Percentiles rank a stretch among this genome's conserved stretches.
Evolutionary conservation across 129 eudicot species (phyloP).

Genomic region (Kitagawia praeruptora): DNA sequence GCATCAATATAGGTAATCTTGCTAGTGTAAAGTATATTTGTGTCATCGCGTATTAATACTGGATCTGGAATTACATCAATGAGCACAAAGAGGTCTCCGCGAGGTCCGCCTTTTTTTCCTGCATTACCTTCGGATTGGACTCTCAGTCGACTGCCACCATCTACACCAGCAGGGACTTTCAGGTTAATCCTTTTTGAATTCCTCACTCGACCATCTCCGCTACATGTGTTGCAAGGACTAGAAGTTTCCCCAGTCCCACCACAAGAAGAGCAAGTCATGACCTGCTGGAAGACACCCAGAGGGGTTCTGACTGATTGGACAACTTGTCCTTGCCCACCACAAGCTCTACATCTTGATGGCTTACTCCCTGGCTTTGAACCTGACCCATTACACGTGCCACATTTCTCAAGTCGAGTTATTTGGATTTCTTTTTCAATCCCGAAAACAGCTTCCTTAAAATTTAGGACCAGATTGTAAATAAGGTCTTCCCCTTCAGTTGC

Average conservation of each 20-base stretch:
- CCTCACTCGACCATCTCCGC: constrained; percentile 72
- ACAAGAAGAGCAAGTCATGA: constrained; percentile 73
- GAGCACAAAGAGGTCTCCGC: constrained; percentile 72
- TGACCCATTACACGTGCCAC: constrained; percentile 76
- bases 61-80: constrained; percentile 77
- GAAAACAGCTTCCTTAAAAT: constrained; percentile 88
- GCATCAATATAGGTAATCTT: constrained; percentile 80
- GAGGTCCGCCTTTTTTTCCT: constrained; percentile 82
- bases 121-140: constrained; percentile 82
- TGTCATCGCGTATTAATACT: constrained; percentile 66
- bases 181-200: constrained; percentile 74
- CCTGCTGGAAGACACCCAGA: constrained; percentile 84
- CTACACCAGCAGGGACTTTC: constrained; percentile 90
- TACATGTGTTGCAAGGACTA: constrained; percentile 67
- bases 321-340: constrained; percentile 93
- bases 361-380: constrained; percentile 83
- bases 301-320: constrained; percentile 76
- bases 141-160: constrained; percentile 70
- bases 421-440: constrained; percentile 91
- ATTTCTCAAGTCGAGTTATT: constrained; percentile 65
- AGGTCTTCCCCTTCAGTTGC: constrained; percentile 88
- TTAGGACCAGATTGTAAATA: constrained; percentile 54
- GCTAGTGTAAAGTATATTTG: constrained; percentile 74
- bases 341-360: constrained; percentile 57
- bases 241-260: constrained; percentile 72